These are phyloP conservation scores for Boletus mariae DNA, from an alignment of 1,284 basidiomycete species.

Conservation along the genomic window DNA sequence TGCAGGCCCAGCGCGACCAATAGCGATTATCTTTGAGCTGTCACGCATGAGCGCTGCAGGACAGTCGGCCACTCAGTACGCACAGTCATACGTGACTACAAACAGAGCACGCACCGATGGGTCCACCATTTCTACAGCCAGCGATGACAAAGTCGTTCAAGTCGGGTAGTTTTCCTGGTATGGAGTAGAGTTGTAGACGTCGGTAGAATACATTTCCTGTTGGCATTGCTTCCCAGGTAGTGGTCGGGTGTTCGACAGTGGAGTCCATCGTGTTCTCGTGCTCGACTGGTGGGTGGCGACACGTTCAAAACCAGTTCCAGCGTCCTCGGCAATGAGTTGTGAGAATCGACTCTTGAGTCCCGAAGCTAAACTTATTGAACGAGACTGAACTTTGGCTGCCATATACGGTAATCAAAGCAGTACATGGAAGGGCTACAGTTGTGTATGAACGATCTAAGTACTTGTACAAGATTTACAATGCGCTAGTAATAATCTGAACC, in stretches of 20 bases:
- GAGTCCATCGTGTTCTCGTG: conserved; percentile 24
- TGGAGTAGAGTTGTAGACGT: conserved; percentile 80
- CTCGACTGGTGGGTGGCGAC: neutral
- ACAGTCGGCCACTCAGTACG: conserved; percentile 5
- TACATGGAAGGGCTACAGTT: neutral
- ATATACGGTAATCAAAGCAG: neutral
- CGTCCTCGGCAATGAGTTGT: neutral
- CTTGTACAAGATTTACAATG: conserved; percentile 6
- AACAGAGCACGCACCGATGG: conserved; percentile 59
- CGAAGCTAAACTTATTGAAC: neutral
- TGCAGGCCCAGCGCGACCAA: conserved; percentile 59
- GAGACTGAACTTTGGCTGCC: neutral
- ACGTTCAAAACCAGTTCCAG: neutral
- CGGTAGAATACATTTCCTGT: conserved; percentile 77
- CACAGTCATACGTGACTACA: neutral
- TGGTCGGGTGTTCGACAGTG: conserved; percentile 66
- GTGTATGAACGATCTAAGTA: neutral
- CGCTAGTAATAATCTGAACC: neutral
- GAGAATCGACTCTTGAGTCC: neutral
- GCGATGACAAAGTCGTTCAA: conserved; percentile 80
- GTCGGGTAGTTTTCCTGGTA: conserved; percentile 77
- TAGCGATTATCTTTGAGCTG: conserved; percentile 72
- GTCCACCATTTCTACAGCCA: conserved; percentile 84
- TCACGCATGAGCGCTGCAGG: conserved; percentile 82
- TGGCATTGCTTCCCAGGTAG: conserved; percentile 78